Percentiles rank a stretch among this genome's conserved stretches.
Conservation (phyloP, 441 rosid species). For the Pelargonium myrrhifolium region DNA sequence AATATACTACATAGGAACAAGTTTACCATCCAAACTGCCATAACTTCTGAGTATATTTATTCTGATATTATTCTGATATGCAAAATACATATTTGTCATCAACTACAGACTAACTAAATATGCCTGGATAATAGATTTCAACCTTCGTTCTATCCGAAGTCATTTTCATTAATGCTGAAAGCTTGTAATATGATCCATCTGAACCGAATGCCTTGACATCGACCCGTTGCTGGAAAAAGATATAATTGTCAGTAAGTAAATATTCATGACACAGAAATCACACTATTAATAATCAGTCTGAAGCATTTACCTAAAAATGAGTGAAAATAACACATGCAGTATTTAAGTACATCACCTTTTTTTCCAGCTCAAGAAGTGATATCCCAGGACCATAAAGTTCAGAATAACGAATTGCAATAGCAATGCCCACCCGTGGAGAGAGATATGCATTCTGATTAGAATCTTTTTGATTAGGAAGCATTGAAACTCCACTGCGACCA, state of each 20-base stretch:
- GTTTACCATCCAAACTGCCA: no score
- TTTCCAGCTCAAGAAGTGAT: slow-evolving; percentile 92
- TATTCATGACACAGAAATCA: slow-evolving; percentile 13
- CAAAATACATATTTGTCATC: neutral
- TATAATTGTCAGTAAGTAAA: slow-evolving; percentile 8
- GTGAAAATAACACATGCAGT: neutral
- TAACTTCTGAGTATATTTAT: neutral
- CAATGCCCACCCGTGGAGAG: slow-evolving; percentile 71
- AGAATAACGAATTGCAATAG: slow-evolving; percentile 73
- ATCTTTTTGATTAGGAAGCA: slow-evolving; percentile 80
- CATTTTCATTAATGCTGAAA: slow-evolving; percentile 76
- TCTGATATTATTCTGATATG: no score
- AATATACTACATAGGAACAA: no score
- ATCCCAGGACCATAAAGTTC: slow-evolving; percentile 83
- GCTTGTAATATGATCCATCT: slow-evolving; percentile 76
- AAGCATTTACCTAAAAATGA: slow-evolving; percentile 6
- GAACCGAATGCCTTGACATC: slow-evolving; percentile 75
- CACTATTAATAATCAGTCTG: slow-evolving; percentile 7
- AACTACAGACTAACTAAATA: slow-evolving; percentile 1
- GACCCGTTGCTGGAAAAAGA: slow-evolving; percentile 69
- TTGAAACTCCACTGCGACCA: slow-evolving; percentile 56
- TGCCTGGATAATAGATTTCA: slow-evolving; percentile 18
- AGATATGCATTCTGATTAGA: slow-evolving; percentile 29
- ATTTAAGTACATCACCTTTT: slow-evolving; percentile 52
- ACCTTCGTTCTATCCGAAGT: slow-evolving; percentile 99